Percentiles rank a stretch among this genome's conserved stretches.
phyloP scores from a whole-genome alignment of 2,329 filamentous ascomycete species.

The Colletotrichum falcatum region DNA sequence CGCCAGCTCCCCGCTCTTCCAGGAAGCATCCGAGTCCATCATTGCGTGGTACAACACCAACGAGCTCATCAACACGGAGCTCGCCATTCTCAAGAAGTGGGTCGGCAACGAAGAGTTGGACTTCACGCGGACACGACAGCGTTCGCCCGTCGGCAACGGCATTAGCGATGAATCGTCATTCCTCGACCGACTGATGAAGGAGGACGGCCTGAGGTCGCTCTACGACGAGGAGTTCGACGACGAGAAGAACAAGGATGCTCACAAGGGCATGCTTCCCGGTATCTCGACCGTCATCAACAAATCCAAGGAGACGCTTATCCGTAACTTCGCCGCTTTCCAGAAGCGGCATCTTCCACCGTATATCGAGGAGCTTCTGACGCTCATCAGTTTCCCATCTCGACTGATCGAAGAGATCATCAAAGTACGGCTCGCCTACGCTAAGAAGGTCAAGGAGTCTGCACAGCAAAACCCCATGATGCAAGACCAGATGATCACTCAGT shows the following conservation, averaged over 20 bases:
- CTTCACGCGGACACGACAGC: slow-evolving; percentile 81
- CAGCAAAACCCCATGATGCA: slow-evolving; percentile 94
- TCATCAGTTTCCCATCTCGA: slow-evolving; percentile 97
- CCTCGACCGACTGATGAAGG: slow-evolving; percentile 93
- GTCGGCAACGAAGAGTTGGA: slow-evolving; percentile 96
- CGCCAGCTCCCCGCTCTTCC: slow-evolving; percentile 81
- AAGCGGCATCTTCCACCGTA: slow-evolving; percentile 94
- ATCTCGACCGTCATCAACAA: slow-evolving; percentile 91
- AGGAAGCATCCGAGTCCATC: slow-evolving; percentile 87
- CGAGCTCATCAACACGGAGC: slow-evolving; percentile 93
- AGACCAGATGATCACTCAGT: slow-evolving; percentile 97
- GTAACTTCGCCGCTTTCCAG: slow-evolving; percentile 85
- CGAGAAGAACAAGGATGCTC: slow-evolving; percentile 52
- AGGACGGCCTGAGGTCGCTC: slow-evolving; percentile 92
- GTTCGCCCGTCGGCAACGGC: slow-evolving; percentile 76
- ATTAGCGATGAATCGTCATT: slow-evolving; percentile 93
- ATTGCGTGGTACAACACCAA: slow-evolving; percentile 98
- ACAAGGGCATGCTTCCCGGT: slow-evolving; percentile 83
- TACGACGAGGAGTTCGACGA: slow-evolving; percentile 72
- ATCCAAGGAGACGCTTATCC: slow-evolving; percentile 90
- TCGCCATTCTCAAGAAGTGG: slow-evolving; percentile 93
- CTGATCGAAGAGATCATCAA: slow-evolving; percentile 97
- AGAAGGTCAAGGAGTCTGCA: slow-evolving; percentile 93
- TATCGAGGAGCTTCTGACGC: slow-evolving; percentile 92
- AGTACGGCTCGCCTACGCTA: slow-evolving; percentile 89